Base-by-base conservation (phyloP, 495 filamentous ascomycete genomes). In the Pyrenula aspistea region DNA sequence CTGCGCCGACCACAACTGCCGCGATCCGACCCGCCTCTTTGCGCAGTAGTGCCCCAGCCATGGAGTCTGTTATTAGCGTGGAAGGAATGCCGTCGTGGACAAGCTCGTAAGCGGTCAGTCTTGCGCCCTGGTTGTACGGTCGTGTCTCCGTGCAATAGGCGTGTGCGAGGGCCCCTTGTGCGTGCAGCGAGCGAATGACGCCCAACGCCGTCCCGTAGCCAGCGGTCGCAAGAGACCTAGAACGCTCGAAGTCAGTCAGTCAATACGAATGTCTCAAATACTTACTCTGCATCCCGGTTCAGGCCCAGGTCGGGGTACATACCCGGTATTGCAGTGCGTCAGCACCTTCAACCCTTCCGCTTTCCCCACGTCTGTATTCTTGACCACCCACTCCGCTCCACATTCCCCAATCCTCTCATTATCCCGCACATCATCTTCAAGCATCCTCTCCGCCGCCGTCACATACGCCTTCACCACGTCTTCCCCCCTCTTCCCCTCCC, bases 241-340 rank as follows among this genome's bases (percentile, higher is more conserved):
- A 49, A 12, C 42, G 24, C 60, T 59, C 62, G 55, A n/a, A n/a
- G n/a, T n/a, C n/a, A 42, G 24, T 59, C 50, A 54, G 23, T 54
- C 54, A 22, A 49, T 53, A 61, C 12, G 51, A 51, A 24, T 19
- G 42, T n/a, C 11, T n/a, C 22, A 24, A 56, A 61, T 60, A 56
- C 8, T 23, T 24, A 22, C 20, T 54, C 53, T 54, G 52, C n/a
- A 22, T 52, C 24, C 51, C 24, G 21, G 4, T n/a, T n/a, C n/a
- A n/a, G n/a, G n/a, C n/a, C n/a, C n/a, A n/a, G n/a, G n/a, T 31
- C 42, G 25, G 53, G 51, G 52, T 12, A 64, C 80, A 54, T 75
- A 89, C 80, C 93, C 94, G 2, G 93, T 97, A 68, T 98, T 98
- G 72, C 93, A 98, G 71, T 98, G 93, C 22, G 93, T 98, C 60